A percentile compares a stretch with the other conserved stretches of the same genome.
phyloP scores from a whole-genome alignment of 805 yeast genomes.

The Candida insectalens region DNA sequence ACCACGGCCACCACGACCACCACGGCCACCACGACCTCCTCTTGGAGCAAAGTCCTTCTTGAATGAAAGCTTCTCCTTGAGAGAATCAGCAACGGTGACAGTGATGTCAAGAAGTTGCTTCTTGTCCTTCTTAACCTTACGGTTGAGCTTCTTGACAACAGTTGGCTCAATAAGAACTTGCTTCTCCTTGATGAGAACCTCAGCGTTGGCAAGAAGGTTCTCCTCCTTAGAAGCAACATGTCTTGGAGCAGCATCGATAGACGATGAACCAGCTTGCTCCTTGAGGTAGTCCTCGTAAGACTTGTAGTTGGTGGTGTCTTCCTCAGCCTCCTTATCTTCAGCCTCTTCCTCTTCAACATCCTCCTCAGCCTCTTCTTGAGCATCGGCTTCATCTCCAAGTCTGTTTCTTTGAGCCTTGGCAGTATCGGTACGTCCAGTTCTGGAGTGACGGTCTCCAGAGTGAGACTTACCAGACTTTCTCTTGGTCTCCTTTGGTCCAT shows the following conservation, averaged over 20 bases:
- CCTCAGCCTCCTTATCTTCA: constrained; percentile 30
- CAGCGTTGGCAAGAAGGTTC: constrained; percentile 41
- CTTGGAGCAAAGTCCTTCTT: constrained; percentile 12
- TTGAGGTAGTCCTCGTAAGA: constrained; percentile 84
- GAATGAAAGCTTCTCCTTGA: constrained; percentile 7
- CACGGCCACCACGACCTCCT: constrained; percentile 13
- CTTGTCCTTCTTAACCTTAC: constrained; percentile 79
- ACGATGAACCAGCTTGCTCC: constrained; percentile 42
- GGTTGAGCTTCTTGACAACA: constrained; percentile 55
- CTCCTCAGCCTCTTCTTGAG: constrained; percentile 35
- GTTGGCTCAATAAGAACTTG: constrained; percentile 53
- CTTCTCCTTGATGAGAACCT: constrained; percentile 55
- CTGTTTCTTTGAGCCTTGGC: constrained; percentile 76
- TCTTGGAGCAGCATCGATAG: constrained; percentile 25
- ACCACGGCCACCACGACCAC: constrained; percentile 3
- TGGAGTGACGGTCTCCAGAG: constrained; percentile 77
- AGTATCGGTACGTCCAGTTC: constrained; percentile 76
- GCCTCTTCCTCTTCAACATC: constrained; percentile 44
- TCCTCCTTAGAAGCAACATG: constrained; percentile 20
- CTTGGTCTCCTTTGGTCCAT: constrained; percentile 42
- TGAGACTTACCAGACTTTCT: constrained; percentile 37
- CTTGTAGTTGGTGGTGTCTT: constrained; percentile 44
- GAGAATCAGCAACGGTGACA: constrained; percentile 52
- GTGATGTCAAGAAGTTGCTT: constrained; percentile 63
- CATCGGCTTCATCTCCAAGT: constrained; percentile 75